Conservation (phyloP, 768 basidiomycete genomes). For the Suillus brevipes region DNA sequence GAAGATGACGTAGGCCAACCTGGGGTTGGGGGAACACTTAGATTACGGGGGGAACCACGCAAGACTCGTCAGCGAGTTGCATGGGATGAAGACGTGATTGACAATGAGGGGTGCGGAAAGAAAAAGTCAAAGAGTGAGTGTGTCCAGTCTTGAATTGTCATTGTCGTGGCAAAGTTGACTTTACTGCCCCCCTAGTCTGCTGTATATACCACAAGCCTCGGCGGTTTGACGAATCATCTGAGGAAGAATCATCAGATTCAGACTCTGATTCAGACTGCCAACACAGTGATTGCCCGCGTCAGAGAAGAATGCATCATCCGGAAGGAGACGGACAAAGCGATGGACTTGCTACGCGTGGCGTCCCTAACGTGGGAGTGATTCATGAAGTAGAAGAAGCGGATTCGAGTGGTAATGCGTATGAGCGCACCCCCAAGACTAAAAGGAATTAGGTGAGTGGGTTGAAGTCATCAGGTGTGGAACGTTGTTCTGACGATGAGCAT, state of each 20-base stretch:
- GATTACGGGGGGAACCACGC: constrained; percentile 55
- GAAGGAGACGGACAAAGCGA: constrained; percentile 9
- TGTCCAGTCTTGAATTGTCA: background rate
- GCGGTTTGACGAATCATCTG: constrained; percentile 77
- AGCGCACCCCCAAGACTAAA: constrained; percentile 36
- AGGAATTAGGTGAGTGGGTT: background rate
- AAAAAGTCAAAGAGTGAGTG: constrained; percentile 92
- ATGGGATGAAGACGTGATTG: constrained; percentile 84
- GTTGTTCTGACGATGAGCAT: background rate
- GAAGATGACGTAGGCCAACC: constrained; percentile 27
- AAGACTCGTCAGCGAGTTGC: constrained; percentile 58
- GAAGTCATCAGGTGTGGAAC: background rate
- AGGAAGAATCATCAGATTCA: constrained; percentile 52
- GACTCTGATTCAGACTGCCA: constrained; percentile 39
- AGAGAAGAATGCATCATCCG: constrained; percentile 8
- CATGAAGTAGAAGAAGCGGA: constrained; percentile 20
- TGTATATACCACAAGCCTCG: constrained; percentile 91
- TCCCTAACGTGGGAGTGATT: constrained; percentile 11
- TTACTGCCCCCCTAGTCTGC: constrained; percentile 60
- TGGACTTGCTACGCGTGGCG: constrained; percentile 11
- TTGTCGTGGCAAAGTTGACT: background rate
- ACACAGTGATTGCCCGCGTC: constrained; percentile 1
- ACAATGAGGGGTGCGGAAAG: constrained; percentile 87
- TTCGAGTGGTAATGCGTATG: constrained; percentile 51
- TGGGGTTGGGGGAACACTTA: constrained; percentile 49